Evolutionary conservation across 768 basidiomycete species (phyloP), one percentile per base, ranked within the genome.

Genomic region (Lentinula lateritia): DNA sequence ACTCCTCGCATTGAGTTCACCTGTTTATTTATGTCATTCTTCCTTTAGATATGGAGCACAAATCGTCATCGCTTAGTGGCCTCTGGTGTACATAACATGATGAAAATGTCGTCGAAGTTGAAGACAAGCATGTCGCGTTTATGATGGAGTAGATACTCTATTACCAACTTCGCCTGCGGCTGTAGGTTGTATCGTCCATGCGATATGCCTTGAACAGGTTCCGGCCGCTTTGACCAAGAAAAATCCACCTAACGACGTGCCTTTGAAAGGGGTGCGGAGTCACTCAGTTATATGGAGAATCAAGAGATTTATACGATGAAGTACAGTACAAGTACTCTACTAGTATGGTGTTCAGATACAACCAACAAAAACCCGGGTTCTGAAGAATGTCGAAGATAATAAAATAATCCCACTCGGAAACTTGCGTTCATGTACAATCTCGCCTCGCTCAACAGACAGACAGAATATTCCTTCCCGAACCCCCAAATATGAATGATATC

Each of bases 371-470:
- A 23, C 41, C 55, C 41, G 32, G 55, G 36, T 54, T 54, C 10
- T 7, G 23, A 6, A n/a, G 55, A 56, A 56, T 41, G 9, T 56
- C 55, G 55, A 56, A 56, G 39, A n/a, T 43, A 56, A 56, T 56
- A 56, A 56, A 56, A 56, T 56, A 56, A 56, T 43, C 55, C 55
- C 55, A 56, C 55, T 56, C 55, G 55, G 41, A 43, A 39, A 18
- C 53, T 55, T 41, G 10, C 41, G 6, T 23, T 23, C 28, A 41
- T 23, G 39, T 12, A 23, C 39, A 41, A 43, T 42, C 39, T 43
- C 41, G 39, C 55, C 41, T 56, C 55, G 38, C 55, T 15, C 35
- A n/a, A 20, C 34, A 39, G 28, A 54, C 38, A 34, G 28, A 48
- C 50, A 34, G 28, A 16, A 7, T 36, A n/a, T 52, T 15, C 34